Conservation (phyloP, 75 land plant species). For the Larix kaempferi region DNA sequence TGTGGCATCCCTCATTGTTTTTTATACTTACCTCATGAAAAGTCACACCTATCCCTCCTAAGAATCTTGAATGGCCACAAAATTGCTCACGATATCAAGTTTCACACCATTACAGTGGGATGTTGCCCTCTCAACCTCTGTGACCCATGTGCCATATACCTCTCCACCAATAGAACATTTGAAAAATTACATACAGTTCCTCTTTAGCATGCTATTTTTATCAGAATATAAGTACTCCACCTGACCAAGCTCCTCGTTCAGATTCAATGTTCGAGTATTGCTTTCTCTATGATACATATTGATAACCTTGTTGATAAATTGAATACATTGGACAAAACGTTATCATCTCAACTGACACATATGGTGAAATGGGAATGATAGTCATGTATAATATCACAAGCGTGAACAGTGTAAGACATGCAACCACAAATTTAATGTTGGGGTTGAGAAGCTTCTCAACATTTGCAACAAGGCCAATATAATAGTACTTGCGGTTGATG, state of each 20-base stretch:
- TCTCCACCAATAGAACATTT: slow-evolving; percentile 96
- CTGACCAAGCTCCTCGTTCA: slow-evolving; percentile 99
- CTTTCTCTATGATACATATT: slow-evolving; percentile 83
- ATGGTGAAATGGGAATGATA: slow-evolving; percentile 94
- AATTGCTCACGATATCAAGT: no score
- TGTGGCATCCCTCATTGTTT: no score
- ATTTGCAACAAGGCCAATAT: slow-evolving; percentile 44
- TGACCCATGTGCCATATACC: slow-evolving; percentile 89
- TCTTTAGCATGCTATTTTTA: slow-evolving; percentile 93
- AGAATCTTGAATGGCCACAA: no score
- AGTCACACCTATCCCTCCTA: no score
- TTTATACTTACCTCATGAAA: no score
- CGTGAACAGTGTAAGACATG: slow-evolving; percentile 80
- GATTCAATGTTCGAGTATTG: slow-evolving; percentile 89
- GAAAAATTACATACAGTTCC: slow-evolving; percentile 98
- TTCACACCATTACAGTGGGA: no score
- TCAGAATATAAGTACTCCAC: slow-evolving; percentile 97
- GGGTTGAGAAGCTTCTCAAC: slow-evolving; percentile 88
- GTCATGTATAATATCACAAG: slow-evolving; percentile 87
- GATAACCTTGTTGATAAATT: slow-evolving; percentile 92
- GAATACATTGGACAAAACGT: slow-evolving; percentile 90
- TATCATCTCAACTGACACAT: slow-evolving; percentile 99
- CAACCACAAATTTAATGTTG: slow-evolving; percentile 72
- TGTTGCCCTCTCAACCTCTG: slow-evolving; percentile 96
- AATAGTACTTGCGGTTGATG: slow-evolving; percentile 71